Evolutionary conservation across 2,329 filamentous ascomycete species (phyloP), one percentile per base, ranked within the genome.

Genomic region (Alternaria longipes): DNA sequence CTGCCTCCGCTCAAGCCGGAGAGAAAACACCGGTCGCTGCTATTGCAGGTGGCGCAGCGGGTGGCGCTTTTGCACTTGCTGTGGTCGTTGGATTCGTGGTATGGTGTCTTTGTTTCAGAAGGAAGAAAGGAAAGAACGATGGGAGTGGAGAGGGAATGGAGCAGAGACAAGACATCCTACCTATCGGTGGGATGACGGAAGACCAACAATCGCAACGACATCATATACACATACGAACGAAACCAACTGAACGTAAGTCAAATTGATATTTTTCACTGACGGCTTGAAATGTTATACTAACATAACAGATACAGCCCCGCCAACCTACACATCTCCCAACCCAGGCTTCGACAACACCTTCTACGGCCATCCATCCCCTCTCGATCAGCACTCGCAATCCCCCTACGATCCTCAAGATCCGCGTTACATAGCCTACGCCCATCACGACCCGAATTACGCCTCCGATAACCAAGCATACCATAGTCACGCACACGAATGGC

Each of bases 1-100:
- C 55, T 14, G 26, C 50, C 14, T 28, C 54, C 3, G 16, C 44
- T 12, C n/a, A 49, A 18, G 18, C 56, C 8, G 54, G 62, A 30
- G 8, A 61, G 8, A 55, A 49, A 12, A 14, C 45, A 26, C 47
- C 60, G 4, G 64, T 69, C 2, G 72, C 62, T n/a, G 70, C 65
- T 4, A 73, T 74, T 54, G 70, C 66, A 5, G 72, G 69, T 24
- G 70, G 69, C 8, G 68, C 67, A 24, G 67, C 64, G 8, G 72
- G 69, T 8, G 71, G 66, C 20, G 65, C 55, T 11, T 59, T 68
- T 18, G 69, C 36, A 9, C 45, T 73, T 8, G 66, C 66, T 0
- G 28, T 64, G 16, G 47, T 68, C 16, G 32, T 68, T 14, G 67
- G 60, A 8, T 22, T 68, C 5, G 7, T 72, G 5, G 58, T 73